phyloP scores from a whole-genome alignment of 306 rosid genomes.

The Begonia masoniana region DNA sequence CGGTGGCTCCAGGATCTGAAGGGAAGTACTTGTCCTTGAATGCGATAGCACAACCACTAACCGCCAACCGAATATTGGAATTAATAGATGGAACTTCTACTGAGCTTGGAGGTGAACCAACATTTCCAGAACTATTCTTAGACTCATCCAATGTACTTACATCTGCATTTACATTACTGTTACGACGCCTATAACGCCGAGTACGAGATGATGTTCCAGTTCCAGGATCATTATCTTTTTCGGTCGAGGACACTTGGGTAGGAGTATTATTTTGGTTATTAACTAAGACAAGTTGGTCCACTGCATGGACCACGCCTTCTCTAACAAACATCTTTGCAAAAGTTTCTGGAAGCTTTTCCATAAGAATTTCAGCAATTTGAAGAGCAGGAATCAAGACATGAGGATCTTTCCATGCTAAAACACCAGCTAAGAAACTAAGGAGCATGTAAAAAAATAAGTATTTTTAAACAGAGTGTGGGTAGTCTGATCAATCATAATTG shows the following conservation, averaged over 20 bases:
- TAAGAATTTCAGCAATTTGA: conserved; percentile 93
- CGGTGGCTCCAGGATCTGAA: conserved; percentile 60
- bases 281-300: conserved; percentile 80
- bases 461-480: conserved; percentile 1
- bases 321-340: conserved; percentile 86
- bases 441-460: conserved; percentile 15
- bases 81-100: conserved; percentile 55
- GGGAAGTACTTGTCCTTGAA: conserved; percentile 87
- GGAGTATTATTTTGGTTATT: conserved; percentile 40
- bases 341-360: conserved; percentile 87
- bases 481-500: background rate
- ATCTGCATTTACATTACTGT: conserved; percentile 50
- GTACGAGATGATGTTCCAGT: conserved; percentile 71
- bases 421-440: conserved; percentile 85
- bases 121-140: conserved; percentile 43
- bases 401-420: conserved; percentile 96
- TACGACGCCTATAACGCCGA: conserved; percentile 81
- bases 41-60: conserved; percentile 68
- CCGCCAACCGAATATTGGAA: conserved; percentile 60
- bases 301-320: conserved; percentile 97
- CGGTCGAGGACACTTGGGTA: conserved; percentile 43
- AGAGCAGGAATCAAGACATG: conserved; percentile 83
- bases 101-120: conserved; percentile 73
- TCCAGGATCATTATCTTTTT: conserved; percentile 60
- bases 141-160: conserved; percentile 60